These are phyloP conservation scores for Bipolaris zeicola DNA, from an alignment of 2,329 filamentous ascomycete species.

Conservation along the genomic window DNA sequence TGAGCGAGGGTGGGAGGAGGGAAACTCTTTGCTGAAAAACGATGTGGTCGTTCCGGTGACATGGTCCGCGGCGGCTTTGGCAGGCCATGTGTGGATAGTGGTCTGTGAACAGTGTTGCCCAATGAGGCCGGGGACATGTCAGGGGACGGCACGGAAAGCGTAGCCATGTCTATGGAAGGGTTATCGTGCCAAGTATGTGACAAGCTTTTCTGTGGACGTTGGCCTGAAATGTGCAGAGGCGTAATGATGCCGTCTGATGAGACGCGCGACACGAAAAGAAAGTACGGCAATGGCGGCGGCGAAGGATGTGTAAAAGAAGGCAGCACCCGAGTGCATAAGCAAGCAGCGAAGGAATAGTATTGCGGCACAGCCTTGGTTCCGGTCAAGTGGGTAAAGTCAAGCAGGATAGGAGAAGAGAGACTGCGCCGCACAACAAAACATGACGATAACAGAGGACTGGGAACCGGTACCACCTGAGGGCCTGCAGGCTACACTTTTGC, in stretches of 20 bases:
- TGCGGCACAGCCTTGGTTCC: constrained; percentile 23
- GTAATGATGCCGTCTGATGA: constrained; percentile 8
- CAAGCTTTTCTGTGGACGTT: constrained; percentile 6
- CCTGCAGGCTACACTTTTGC: constrained; percentile 37
- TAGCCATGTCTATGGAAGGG: constrained; percentile 21
- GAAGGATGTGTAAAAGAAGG: constrained; percentile 20
- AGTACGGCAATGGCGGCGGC: constrained; percentile 14
- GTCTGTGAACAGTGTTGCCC: constrained; percentile 29
- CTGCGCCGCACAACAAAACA: constrained; percentile 29
- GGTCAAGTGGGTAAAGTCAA: constrained; percentile 24
- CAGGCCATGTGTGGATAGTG: constrained; percentile 42
- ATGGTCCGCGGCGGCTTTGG: constrained; percentile 38
- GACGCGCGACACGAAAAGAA: constrained; percentile 13
- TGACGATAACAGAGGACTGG: constrained; percentile 30
- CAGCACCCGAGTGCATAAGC: constrained; percentile 11
- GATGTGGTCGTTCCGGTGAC: constrained; percentile 38
- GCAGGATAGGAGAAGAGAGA: constrained; percentile 22
- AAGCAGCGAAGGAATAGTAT: constrained; percentile 12
- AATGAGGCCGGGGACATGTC: constrained; percentile 29
- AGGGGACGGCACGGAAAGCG: constrained; percentile 32
- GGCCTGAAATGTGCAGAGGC: constrained; percentile 2
- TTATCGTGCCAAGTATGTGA: constrained; percentile 12
- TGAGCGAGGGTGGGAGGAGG: constrained; percentile 23
- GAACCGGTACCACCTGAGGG: constrained; percentile 37
- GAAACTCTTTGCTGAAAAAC: constrained; percentile 32